Base-by-base conservation (phyloP, 2,329 filamentous ascomycete species). In the Sporothrix pseudoabietina region DNA sequence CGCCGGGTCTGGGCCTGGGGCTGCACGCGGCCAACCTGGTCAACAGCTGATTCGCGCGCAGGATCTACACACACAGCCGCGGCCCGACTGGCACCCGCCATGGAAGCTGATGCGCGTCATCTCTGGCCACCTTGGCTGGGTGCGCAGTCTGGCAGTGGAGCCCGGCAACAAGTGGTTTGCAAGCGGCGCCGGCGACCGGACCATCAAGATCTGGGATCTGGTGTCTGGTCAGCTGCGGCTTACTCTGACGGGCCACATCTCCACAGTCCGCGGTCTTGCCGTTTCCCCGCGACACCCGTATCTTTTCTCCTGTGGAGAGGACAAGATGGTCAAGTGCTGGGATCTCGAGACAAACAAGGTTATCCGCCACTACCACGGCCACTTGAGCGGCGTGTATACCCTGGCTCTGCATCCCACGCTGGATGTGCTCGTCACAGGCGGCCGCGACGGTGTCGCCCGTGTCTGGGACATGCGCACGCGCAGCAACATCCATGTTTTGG, bases 291-390 rank as follows among this genome's bases (percentile, higher is more conserved):
- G 96, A 65, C 96, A 99, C 83, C 97, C 96, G 0, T 99, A 99
- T 80, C 87, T 99, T 10, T 99, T 99, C 82, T 97, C 94, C 12
- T 99, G 96, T 79, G 97, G 94, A 74, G 96, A 99, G 82, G 96
- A 99, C 82, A 99, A 99, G 85, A 98, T 98, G 94, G 96, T 99
- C 75, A 99, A 99, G 83, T 99, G 96, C 84, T 99, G 96, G 96
- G 96, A 99, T 84, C 84, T 99, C 77, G 96, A 99, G 82, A 98
- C 95, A n/a, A 99, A 99, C 85, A 98, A 98, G 82, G 96, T 99
- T 74, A 98, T 98, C 79, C 89, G 95, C 54, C 94, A 98, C 82
- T 99, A 98, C 81, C 96, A 99, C 81, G 97, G 97, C 22, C 96
- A 99, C 83, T 85, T 99, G 30, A 97, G 93, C 78, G 96, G 96